A percentile compares a stretch with the other conserved stretches of the same genome.
Conservation (phyloP, 2,329 filamentous ascomycete genomes). For the Macrophomina tecta region DNA sequence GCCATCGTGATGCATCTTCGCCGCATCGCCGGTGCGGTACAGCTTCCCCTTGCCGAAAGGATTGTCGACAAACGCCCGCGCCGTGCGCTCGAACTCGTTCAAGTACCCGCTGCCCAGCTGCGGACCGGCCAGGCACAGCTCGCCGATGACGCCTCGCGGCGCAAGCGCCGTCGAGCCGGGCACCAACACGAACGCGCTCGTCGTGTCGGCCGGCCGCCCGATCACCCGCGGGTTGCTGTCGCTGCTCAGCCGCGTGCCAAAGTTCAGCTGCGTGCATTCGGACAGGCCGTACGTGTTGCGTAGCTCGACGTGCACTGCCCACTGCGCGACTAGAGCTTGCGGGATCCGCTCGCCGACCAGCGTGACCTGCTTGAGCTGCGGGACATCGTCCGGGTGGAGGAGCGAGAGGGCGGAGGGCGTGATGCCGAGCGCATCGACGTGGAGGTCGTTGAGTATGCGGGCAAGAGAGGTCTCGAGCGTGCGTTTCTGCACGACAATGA, state of each 20-base stretch:
- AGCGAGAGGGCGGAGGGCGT: conserved; percentile 50
- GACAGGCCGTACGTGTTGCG: conserved; percentile 49
- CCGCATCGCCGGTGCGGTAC: conserved; percentile 28
- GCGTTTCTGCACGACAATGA: conserved; percentile 62
- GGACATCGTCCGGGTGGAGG: conserved; percentile 35
- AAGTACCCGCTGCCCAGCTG: conserved; percentile 30
- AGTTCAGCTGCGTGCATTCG: conserved; percentile 36
- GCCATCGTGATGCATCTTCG: conserved; percentile 11
- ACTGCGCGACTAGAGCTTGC: conserved; percentile 44
- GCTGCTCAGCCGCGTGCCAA: background rate
- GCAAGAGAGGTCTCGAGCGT: conserved; percentile 56
- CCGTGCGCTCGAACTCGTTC: conserved; percentile 20
- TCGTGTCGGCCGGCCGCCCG: too few species aligned
- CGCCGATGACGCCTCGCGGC: conserved; percentile 53
- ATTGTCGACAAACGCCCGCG: conserved; percentile 27
- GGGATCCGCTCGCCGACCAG: conserved; percentile 44
- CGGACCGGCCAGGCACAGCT: conserved; percentile 70
- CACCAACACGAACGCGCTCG: too few species aligned
- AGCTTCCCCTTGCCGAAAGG: conserved; percentile 28
- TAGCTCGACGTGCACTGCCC: conserved; percentile 43
- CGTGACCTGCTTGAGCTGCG: conserved; percentile 39
- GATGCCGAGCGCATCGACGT: conserved; percentile 55
- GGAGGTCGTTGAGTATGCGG: conserved; percentile 58
- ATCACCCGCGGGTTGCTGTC: too few species aligned
- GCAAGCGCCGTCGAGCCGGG: background rate